Percentiles rank a stretch among this genome's conserved stretches.
These are phyloP conservation scores for Melampsora larici-populina DNA, from an alignment of 1,284 basidiomycete species.

Conservation along the genomic window DNA sequence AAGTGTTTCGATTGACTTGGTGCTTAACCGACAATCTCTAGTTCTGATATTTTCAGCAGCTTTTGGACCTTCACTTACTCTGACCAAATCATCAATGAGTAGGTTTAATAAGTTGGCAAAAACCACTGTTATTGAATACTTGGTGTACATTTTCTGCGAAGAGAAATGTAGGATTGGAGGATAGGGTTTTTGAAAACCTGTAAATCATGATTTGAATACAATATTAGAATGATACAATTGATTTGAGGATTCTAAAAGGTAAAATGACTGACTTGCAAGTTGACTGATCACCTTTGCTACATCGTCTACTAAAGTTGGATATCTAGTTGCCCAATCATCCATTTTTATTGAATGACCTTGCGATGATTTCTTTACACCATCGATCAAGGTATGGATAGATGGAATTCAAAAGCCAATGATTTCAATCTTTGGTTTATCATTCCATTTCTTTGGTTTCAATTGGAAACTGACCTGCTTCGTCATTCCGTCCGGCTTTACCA, in stretches of 20 bases:
- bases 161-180: conserved; percentile 74
- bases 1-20: background rate
- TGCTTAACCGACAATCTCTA: conserved; percentile 63
- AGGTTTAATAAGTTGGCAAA: conserved; percentile 63
- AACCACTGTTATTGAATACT: conserved; percentile 75
- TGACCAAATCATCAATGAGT: conserved; percentile 60
- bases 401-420: background rate
- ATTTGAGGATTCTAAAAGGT: background rate
- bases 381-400: conserved; percentile 73
- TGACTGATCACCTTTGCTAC: conserved; percentile 64
- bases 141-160: conserved; percentile 68
- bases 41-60: conserved; percentile 66
- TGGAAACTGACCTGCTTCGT: conserved; percentile 59
- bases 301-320: conserved; percentile 67
- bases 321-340: conserved; percentile 79
- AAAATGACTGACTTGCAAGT: conserved; percentile 59
- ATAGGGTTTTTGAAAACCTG: conserved; percentile 56
- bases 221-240: background rate
- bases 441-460: background rate
- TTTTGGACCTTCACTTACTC: conserved; percentile 61
- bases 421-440: background rate
- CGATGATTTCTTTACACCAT: conserved; percentile 70
- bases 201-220: conserved; percentile 44
- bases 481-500: conserved; percentile 69
- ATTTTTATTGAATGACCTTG: conserved; percentile 67